phyloP scores from a whole-genome alignment of 2,329 filamentous ascomycete species.

The Claviceps arundinis region DNA sequence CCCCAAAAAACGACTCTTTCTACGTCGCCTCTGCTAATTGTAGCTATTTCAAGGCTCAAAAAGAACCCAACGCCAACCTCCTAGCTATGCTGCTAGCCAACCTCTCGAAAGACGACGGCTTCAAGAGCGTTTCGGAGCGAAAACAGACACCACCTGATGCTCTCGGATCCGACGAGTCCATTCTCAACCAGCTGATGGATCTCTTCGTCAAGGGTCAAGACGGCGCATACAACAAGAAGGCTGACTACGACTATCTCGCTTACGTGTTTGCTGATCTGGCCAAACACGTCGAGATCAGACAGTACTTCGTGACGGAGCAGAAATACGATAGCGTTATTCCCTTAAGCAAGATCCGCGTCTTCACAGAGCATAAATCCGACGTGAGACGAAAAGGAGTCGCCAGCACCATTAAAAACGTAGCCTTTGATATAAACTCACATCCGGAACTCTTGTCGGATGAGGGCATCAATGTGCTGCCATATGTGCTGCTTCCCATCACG shows the following conservation, averaged over 20 bases:
- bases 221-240: constrained; percentile 68
- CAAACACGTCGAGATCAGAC: constrained; percentile 61
- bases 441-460: constrained; percentile 55
- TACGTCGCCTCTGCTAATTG: not conserved
- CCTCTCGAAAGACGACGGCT: constrained; percentile 63
- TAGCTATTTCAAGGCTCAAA: constrained; percentile 38
- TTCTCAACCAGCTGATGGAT: constrained; percentile 85
- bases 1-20: not conserved
- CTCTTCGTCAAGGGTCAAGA: constrained; percentile 88
- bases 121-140: constrained; percentile 55
- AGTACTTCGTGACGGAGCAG: constrained; percentile 62
- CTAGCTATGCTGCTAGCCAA: constrained; percentile 90
- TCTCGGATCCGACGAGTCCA: constrained; percentile 58
- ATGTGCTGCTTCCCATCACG: constrained; percentile 76
- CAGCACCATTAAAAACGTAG: constrained; percentile 84
- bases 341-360: constrained; percentile 82
- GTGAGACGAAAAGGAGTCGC: constrained; percentile 90
- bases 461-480: constrained; percentile 71
- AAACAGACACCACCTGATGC: constrained; percentile 55
- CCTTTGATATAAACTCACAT: constrained; percentile 70
- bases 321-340: constrained; percentile 75
- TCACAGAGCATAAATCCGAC: constrained; percentile 77
- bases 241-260: constrained; percentile 82
- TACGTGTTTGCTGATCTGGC: constrained; percentile 91
- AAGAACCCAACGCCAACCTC: constrained; percentile 72